Conservation (phyloP, 1,284 basidiomycete genomes). For the Ustilago trichophora region DNA sequence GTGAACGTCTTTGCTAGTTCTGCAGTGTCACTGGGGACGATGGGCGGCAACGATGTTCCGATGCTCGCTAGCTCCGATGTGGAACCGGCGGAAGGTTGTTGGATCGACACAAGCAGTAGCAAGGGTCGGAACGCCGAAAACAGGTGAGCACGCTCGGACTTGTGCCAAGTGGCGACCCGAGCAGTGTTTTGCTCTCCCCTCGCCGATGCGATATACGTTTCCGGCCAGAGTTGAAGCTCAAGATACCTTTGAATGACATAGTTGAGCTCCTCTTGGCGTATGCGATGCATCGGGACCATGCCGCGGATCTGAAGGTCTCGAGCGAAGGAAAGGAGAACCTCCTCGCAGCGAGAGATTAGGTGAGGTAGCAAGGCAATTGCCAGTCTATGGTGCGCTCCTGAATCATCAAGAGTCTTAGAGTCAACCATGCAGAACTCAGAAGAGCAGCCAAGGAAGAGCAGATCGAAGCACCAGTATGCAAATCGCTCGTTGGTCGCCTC, state of each 20-base stretch:
- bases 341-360: slow-evolving; percentile 72
- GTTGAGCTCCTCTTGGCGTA: slow-evolving; percentile 86
- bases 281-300: slow-evolving; percentile 67
- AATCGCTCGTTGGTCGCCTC: slow-evolving; percentile 80
- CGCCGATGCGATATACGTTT: background rate
- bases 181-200: background rate
- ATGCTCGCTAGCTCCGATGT: slow-evolving; percentile 5
- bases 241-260: slow-evolving; percentile 73
- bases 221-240: slow-evolving; percentile 21
- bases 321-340: slow-evolving; percentile 77
- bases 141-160: slow-evolving; percentile 24
- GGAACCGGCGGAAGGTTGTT: slow-evolving; percentile 3
- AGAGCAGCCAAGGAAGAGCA: slow-evolving; percentile 82
- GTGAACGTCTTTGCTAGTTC: slow-evolving; percentile 7
- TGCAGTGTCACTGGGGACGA: slow-evolving; percentile 7
- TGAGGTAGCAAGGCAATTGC: slow-evolving; percentile 15
- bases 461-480: slow-evolving; percentile 92
- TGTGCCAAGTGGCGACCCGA: slow-evolving; percentile 9
- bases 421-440: slow-evolving; percentile 25
- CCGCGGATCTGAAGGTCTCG: slow-evolving; percentile 84
- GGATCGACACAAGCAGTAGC: slow-evolving; percentile 14
- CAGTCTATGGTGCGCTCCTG: slow-evolving; percentile 6
- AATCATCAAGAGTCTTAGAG: background rate
- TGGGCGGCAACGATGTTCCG: slow-evolving; percentile 26
- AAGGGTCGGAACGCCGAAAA: slow-evolving; percentile 28